Evolutionary conservation across 495 filamentous ascomycete species (phyloP), one percentile per base, ranked within the genome.

Genomic region (Rhizodiscina lignyota): DNA sequence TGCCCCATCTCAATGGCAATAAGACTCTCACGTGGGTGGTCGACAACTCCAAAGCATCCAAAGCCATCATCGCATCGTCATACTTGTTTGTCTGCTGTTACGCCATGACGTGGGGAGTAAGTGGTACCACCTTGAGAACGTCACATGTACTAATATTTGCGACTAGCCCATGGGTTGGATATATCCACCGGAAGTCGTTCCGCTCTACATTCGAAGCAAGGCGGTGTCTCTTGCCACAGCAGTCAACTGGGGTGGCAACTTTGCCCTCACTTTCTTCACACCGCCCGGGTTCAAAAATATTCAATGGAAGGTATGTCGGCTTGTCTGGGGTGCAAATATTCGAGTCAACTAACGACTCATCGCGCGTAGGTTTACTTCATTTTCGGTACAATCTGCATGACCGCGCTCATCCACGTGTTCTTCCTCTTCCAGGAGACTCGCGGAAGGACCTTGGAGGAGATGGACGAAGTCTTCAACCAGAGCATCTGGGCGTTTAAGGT

Each of bases 341-440:
- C n/a, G n/a, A n/a, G n/a, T n/a, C n/a, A n/a, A n/a, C n/a, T n/a
- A n/a, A n/a, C n/a, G n/a, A n/a, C n/a, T n/a, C n/a, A n/a, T n/a
- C n/a, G n/a, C n/a, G n/a, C n/a, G n/a, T n/a, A n/a, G n/a, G n/a
- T n/a, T 0, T 87, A 85, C 44, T 59, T 83, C 28, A 50, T 85
- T 16, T 87, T 86, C 43, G 81, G 76, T 23, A 70, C 76, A 5
- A 86, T 86, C 52, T 79, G 72, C 52, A 70, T 71, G 34, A 58
- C 61, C 37, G 82, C 81, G 72, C 67, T 69, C 32, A 48, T 81
- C 15, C 82, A 86, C 48, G 67, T 73, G n/a, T 82, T 71, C 60
- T 82, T 86, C 57, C 56, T 79, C 43, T 83, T 87, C 63, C 82
- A 80, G 1, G 81, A 89, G 54, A 86, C 80, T 0, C 65, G 68